Evolutionary conservation across 2,329 filamentous ascomycete species (phyloP), one percentile per base, ranked within the genome.

Genomic region (Beauveria sp.): DNA sequence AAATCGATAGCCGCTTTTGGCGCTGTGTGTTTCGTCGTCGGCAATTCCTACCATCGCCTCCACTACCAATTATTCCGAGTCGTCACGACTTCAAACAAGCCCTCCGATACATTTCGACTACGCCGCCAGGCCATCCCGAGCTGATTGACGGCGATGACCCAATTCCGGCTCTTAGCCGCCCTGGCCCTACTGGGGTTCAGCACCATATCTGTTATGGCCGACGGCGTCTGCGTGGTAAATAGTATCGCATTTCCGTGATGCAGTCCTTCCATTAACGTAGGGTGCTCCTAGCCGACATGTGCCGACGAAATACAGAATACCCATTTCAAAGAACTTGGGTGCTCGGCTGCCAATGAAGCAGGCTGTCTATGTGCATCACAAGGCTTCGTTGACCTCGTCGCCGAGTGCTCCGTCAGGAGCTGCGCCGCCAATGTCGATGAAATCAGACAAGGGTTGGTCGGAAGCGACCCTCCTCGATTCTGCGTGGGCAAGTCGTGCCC

Each of bases 331-430:
- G 40, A 62, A 18, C 67, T 67, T 50, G 49, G 57, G 10, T 75
- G 73, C 46, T 43, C 51, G n/a, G 69, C 65, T 62, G 70, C 70
- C 40, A 66, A 67, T 48, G 67, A 74, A 31, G 67, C 68, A 22
- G 66, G 69, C 18, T 81, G 79, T 64, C 70, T 81, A 18, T 81
- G 79, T 65, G 66, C 64, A 31, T 73, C 73, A 12, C 59, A 68
- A 1, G 67, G 67, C 22, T 77, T 76, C 59, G 52, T 67, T 31
- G 67, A 67, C 60, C 75, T 74, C n/a, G 71, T 80, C 52, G 67
- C 69, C 24, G 77, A 79, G 54, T 80, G 78, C 62, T 72, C 76
- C 40, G 12, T 38, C 34, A 67, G 68, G 14, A 51, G 58, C 10
- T 73, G 71, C 63, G 67, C 64, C 46, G 69, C 67, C 48, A 66